Conservation (phyloP, 768 basidiomycete species). For the Tephrocybe sp. region DNA sequence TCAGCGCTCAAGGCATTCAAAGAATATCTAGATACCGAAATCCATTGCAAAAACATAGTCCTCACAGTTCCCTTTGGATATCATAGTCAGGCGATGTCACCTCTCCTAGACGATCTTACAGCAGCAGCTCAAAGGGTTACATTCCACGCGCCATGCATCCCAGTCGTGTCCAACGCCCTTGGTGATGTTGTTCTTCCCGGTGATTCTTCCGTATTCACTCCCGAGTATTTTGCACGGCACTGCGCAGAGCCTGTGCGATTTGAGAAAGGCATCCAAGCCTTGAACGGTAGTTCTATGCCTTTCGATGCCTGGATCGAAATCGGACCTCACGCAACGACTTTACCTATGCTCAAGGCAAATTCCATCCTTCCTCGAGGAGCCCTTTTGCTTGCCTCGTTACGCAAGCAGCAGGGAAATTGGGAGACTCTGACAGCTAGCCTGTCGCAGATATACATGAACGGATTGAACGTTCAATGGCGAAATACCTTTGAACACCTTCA, state of each 20-base stretch:
- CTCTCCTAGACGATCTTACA: slow-evolving; percentile 51
- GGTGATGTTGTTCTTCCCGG: slow-evolving; percentile 55
- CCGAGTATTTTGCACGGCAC: slow-evolving; percentile 58
- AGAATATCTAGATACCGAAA: slow-evolving; percentile 33
- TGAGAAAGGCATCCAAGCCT: slow-evolving; percentile 44
- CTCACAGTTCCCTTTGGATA: slow-evolving; percentile 62
- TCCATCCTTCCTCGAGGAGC: slow-evolving; percentile 27
- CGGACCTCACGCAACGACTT: slow-evolving; percentile 57
- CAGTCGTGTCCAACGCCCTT: slow-evolving; percentile 61
- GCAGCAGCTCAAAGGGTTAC: slow-evolving; percentile 34
- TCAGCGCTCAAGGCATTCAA: slow-evolving; percentile 42
- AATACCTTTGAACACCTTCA: slow-evolving; percentile 48
- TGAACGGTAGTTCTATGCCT: slow-evolving; percentile 26
- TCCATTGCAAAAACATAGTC: slow-evolving; percentile 38
- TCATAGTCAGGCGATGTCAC: slow-evolving; percentile 66
- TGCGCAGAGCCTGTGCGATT: slow-evolving; percentile 61
- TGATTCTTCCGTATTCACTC: slow-evolving; percentile 44
- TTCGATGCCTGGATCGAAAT: slow-evolving; percentile 63
- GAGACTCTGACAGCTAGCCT: slow-evolving; percentile 45
- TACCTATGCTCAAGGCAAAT: slow-evolving; percentile 56
- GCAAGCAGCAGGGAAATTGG: slow-evolving; percentile 44
- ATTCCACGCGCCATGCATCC: slow-evolving; percentile 49
- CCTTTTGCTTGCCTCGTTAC: slow-evolving; percentile 50
- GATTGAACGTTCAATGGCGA: slow-evolving; percentile 51
- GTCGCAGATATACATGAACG: slow-evolving; percentile 45